These are phyloP conservation scores for Myxozyma neotropica DNA, from an alignment of 805 yeast genomes.

Conservation along the genomic window DNA sequence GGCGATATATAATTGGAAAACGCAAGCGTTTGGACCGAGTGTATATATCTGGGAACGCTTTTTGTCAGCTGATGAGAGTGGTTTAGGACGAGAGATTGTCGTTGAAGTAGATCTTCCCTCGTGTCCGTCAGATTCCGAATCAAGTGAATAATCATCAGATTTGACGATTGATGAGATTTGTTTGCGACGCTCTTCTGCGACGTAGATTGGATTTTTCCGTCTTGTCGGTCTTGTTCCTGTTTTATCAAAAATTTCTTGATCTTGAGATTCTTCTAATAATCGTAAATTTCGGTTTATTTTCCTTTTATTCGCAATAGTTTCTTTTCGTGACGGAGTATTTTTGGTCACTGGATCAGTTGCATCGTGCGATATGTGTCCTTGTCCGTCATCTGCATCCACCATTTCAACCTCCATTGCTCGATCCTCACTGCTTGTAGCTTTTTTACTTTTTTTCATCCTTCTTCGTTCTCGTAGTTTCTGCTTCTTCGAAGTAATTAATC, in stretches of 20 bases:
- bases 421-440: too few relatives aligned
- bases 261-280: not conserved
- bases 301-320: too few relatives aligned
- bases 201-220: not conserved
- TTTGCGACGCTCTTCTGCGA: not conserved
- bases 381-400: not conserved
- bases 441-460: not conserved
- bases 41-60: slow-evolving; percentile 14
- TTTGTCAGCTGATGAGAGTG: slow-evolving; percentile 21
- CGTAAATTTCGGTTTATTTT: too few relatives aligned
- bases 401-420: not conserved
- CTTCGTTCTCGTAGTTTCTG: not conserved
- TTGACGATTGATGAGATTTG: not conserved
- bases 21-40: slow-evolving; percentile 8
- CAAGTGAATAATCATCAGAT: not conserved
- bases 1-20: slow-evolving; percentile 14
- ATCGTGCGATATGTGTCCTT: too few relatives aligned
- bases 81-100: slow-evolving; percentile 21
- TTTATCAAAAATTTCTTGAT: not conserved
- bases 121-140: not conserved
- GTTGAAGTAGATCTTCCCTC: not conserved
- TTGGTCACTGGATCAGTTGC: too few relatives aligned
- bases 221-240: not conserved
- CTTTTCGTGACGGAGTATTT: too few relatives aligned
- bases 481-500: not conserved